Conservation (phyloP, 169 alveolate species). For the Hepatocystis sp. region DNA sequence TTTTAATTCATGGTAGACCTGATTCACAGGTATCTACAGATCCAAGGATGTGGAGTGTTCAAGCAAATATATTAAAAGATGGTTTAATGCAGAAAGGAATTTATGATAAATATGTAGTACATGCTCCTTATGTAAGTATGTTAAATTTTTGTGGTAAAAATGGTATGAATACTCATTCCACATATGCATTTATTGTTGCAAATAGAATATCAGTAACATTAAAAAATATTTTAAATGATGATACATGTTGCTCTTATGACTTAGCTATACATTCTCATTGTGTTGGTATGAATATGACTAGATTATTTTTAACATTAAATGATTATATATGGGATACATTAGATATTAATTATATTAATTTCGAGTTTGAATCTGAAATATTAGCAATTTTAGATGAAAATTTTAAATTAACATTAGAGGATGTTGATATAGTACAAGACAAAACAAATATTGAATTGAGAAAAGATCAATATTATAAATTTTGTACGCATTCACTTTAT, state of each 20-base stretch:
- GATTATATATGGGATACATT: conserved; percentile 22
- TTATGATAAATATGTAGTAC: conserved; percentile 30
- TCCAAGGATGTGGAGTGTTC: conserved; percentile 71
- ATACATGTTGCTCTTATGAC: conserved; percentile 51
- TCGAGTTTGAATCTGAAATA: conserved; percentile 9
- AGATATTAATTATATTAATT: conserved; percentile 1
- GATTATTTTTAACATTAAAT: conserved; percentile 27
- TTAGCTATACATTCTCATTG: conserved; percentile 38
- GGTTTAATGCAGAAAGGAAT: conserved; percentile 36
- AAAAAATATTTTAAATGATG: conserved; percentile 21
- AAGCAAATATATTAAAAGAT: conserved; percentile 21
- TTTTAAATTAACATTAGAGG: conserved; percentile 35
- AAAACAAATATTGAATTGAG: conserved; percentile 13
- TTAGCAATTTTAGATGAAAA: conserved; percentile 38
- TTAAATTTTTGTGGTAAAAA: conserved; percentile 19
- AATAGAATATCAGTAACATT: conserved; percentile 29
- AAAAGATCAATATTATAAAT: conserved; percentile 51
- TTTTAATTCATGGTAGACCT: conserved; percentile 69
- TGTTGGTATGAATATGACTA: conserved; percentile 52
- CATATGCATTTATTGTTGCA: conserved; percentile 33
- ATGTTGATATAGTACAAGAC: conserved; percentile 40
- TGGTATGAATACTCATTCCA: conserved; percentile 34
- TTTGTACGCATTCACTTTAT: conserved; percentile 11
- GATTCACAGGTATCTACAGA: conserved; percentile 19
- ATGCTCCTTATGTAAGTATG: conserved; percentile 40